These are phyloP conservation scores for Puccinia sorghi DNA, from an alignment of 1,284 basidiomycete species.

Conservation along the genomic window DNA sequence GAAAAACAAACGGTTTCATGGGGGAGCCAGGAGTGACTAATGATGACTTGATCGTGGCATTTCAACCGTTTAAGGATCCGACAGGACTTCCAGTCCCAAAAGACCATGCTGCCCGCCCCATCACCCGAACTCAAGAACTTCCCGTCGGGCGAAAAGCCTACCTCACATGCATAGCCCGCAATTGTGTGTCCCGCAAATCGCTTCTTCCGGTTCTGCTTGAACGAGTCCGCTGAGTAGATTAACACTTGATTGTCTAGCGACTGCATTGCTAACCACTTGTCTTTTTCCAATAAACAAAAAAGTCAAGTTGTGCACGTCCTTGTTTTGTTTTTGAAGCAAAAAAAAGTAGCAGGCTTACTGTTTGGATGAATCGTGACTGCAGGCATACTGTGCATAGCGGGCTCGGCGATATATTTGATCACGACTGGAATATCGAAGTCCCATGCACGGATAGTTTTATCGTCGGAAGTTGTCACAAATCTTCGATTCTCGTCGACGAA, in stretches of 20 bases:
- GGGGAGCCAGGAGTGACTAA: slow-evolving; percentile 95
- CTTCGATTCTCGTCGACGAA: slow-evolving; percentile 94
- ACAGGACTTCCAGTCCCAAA: slow-evolving; percentile 99
- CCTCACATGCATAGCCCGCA: slow-evolving; percentile 93
- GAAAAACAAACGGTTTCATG: slow-evolving; percentile 80
- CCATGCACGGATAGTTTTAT: slow-evolving; percentile 99
- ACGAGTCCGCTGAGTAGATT: slow-evolving; percentile 88
- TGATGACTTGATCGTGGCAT: slow-evolving; percentile 91
- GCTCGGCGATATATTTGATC: slow-evolving; percentile 99
- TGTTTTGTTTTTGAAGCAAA: background rate
- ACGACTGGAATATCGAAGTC: slow-evolving; percentile 93
- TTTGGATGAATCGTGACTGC: slow-evolving; percentile 91
- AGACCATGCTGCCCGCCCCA: slow-evolving; percentile 88
- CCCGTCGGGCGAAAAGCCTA: slow-evolving; percentile 96
- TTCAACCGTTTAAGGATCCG: slow-evolving; percentile 85
- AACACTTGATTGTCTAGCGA: slow-evolving; percentile 98
- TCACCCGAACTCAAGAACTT: slow-evolving; percentile 97
- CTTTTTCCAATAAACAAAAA: slow-evolving; percentile 60
- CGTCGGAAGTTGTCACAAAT: slow-evolving; percentile 97
- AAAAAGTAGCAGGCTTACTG: slow-evolving; percentile 65
- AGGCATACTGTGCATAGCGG: slow-evolving; percentile 99
- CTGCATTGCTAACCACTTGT: slow-evolving; percentile 95
- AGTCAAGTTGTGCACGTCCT: slow-evolving; percentile 15
- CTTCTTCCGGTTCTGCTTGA: slow-evolving; percentile 97
- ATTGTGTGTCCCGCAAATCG: slow-evolving; percentile 94